phyloP scores from a whole-genome alignment of 495 filamentous ascomycete genomes.

The Xylaria telfairii region DNA sequence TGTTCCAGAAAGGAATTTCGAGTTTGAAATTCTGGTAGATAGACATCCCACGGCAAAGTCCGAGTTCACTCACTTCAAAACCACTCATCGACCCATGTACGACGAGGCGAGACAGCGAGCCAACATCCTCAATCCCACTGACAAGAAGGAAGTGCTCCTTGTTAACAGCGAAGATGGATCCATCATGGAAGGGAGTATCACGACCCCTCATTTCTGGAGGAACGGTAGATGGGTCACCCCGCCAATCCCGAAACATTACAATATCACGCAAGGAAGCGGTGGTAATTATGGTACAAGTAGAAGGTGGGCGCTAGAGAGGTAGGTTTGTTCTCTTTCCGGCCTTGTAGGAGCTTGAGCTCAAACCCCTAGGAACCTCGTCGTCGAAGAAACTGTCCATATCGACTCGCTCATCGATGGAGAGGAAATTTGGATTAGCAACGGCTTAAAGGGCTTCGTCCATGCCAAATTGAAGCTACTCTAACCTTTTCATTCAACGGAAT shows the following conservation, averaged over 20 bases:
- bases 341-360: slow-evolving; percentile 17
- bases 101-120: slow-evolving; percentile 64
- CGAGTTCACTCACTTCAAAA: slow-evolving; percentile 77
- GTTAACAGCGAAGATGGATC: slow-evolving; percentile 65
- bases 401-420: slow-evolving; percentile 72
- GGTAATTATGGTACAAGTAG: slow-evolving; percentile 84
- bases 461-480: slow-evolving; percentile 36
- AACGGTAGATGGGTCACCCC: slow-evolving; percentile 72
- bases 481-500: neutral
- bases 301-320: slow-evolving; percentile 75
- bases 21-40: slow-evolving; percentile 65
- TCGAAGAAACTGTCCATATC: slow-evolving; percentile 63
- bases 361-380: slow-evolving; percentile 53
- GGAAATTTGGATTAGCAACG: slow-evolving; percentile 84
- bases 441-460: slow-evolving; percentile 75
- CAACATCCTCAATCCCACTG: slow-evolving; percentile 60
- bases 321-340: slow-evolving; percentile 9
- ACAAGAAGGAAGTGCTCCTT: slow-evolving; percentile 74
- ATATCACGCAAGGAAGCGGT: slow-evolving; percentile 57
- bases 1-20: slow-evolving; percentile 34
- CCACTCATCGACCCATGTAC: slow-evolving; percentile 70
- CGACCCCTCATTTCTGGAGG: slow-evolving; percentile 80
- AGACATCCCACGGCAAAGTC: slow-evolving; percentile 57
- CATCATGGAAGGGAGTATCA: slow-evolving; percentile 86
- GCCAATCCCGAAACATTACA: slow-evolving; percentile 42